Evolutionary conservation across 345 rosid species (phyloP), one percentile per base, ranked within the genome.

Genomic region (Gossypium raimondii): DNA sequence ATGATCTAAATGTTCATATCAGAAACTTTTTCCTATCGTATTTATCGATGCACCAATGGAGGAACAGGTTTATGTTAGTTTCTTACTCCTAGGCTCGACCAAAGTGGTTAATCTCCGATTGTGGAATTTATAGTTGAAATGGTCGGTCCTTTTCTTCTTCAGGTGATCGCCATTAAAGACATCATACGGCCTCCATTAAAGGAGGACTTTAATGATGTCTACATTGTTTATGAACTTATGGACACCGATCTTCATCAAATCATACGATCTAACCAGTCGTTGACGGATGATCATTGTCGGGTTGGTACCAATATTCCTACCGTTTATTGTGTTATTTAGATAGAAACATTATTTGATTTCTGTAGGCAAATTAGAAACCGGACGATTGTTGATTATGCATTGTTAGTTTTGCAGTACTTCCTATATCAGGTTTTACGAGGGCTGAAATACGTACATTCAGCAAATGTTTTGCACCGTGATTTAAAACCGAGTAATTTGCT

Each of bases 241-340:
- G 99, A 95, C 82, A 93, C 99, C 11, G 99, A 95, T 88, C 96
- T 95, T 75, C 89, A 90, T 85, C 90, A 94, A 76, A 92, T 95
- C 48, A 89, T 95, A 58, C 93, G 93, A 27, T 91, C 98, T 83
- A 84, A 81, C 85, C 98, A 93, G 85, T 66, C 73, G 22, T 82
- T 95, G 87, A 88, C 87, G 2, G 92, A 85, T 76, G 97, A 95
- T 79, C 99, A 95, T 78, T 93, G 98, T 79, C 96, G 97, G 84
- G 99, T 95, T 70, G 58, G 87, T 67, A 67, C 73, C 68, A 25
- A 62, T 45, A 24, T 62, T 73, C 47, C 12, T 45, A 17, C 24
- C 6, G 3, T n/a, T 5, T 45, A 14, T 27, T 73, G 17, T 62
- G 59, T 27, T 18, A 24, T 73, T 73, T 48, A 29, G 27, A 61